Base-by-base conservation (phyloP, 768 basidiomycete genomes). In the Podaxis rugospora region DNA sequence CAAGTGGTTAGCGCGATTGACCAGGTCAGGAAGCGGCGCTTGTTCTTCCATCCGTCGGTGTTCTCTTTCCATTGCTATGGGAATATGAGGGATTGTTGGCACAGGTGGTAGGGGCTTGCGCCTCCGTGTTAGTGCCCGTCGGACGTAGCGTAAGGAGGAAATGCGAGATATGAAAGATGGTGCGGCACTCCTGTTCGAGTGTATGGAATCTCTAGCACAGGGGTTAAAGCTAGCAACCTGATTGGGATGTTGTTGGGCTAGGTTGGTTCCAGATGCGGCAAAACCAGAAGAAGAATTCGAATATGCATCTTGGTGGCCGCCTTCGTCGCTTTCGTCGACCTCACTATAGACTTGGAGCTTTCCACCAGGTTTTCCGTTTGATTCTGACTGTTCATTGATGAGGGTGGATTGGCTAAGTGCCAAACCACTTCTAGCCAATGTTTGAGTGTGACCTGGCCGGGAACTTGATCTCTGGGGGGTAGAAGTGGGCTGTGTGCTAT, bases 41-140 rank as follows among this genome's bases (percentile, higher is more conserved):
- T 72, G 67, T 40, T 80, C 77, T 51, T 87, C 86, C 49, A 68
- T 71, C 59, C 73, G 76, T 49, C 75, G 74, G 63, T 78, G 72
- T 39, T 76, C 77, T 56, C 68, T 70, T 62, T 82, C 81, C 11
- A 68, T 68, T 1, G 75, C 69, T 36, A 83, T 65, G 6, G 82
- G 70, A 18, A 80, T 77, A 51, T 79, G 70, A 2, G 83, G 79
- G 13, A 83, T 76, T 18, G 71, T 72, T 14, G 86, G 87, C 25
- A 88, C 76, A 1, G 84, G 85, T 5, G 87, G 86, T 14, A 88
- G 71, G 3, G 85, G 84, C 67, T 87, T 86, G 61, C 70, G 79
- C 60, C 76, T 74, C 80, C 82, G 78, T 35, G 70, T 62, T 53
- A 81, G 65, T 39, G 74, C 67, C 32, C 73, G 74, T 37, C 69